phyloP scores from a whole-genome alignment of 2,329 filamentous ascomycete species.

The Penicillium fuscoglaucum region DNA sequence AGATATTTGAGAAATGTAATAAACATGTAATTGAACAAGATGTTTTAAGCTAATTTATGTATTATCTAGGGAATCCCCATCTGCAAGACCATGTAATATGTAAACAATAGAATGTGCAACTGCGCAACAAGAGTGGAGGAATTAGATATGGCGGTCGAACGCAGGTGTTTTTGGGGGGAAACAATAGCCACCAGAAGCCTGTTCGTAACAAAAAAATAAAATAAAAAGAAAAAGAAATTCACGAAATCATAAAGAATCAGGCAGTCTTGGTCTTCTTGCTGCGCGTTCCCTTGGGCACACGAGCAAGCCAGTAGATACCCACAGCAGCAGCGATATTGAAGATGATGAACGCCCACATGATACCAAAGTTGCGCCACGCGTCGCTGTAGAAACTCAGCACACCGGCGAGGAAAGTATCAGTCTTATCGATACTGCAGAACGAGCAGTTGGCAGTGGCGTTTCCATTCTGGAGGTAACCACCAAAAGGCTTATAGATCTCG shows the following conservation, averaged over 20 bases:
- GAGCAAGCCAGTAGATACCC: slow-evolving; percentile 62
- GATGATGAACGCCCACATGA: slow-evolving; percentile 65
- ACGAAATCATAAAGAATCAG: background rate
- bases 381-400: slow-evolving; percentile 48
- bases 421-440: slow-evolving; percentile 50
- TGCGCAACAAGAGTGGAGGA: background rate
- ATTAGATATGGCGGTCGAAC: background rate
- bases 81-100: background rate
- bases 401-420: slow-evolving; percentile 50
- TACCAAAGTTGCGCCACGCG: slow-evolving; percentile 69
- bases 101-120: background rate
- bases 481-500: background rate
- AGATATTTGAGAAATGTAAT: background rate
- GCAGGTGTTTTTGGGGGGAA: background rate
- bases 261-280: slow-evolving; percentile 26
- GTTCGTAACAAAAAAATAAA: background rate
- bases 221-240: background rate
- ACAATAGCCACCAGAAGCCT: background rate
- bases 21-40: background rate
- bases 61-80: background rate
- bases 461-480: slow-evolving; percentile 48
- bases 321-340: slow-evolving; percentile 65
- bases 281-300: slow-evolving; percentile 50
- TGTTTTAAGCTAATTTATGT: slow-evolving; percentile 1
- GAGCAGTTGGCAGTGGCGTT: slow-evolving; percentile 48